These are phyloP conservation scores for Cytauxzoon felis DNA, from an alignment of 169 alveolate species.

Conservation along the genomic window DNA sequence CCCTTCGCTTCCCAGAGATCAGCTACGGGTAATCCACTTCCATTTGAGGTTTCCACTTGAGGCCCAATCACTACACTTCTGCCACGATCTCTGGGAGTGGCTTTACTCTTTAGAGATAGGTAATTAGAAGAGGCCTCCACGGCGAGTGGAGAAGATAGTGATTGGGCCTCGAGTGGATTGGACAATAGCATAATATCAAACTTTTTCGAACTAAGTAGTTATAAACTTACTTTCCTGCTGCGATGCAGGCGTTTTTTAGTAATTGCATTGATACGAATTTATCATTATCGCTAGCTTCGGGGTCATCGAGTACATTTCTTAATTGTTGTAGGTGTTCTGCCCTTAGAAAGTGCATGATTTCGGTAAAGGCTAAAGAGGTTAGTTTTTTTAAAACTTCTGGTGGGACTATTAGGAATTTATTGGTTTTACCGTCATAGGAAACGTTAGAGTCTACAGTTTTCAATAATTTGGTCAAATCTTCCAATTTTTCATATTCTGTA, in stretches of 20 bases:
- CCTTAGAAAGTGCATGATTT: slow-evolving; percentile 68
- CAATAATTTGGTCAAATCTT: slow-evolving; percentile 36
- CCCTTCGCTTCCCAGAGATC: too few relatives aligned
- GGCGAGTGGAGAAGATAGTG: too few relatives aligned
- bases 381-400: slow-evolving; percentile 59
- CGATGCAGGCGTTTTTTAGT: slow-evolving; percentile 74
- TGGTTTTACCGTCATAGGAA: slow-evolving; percentile 9
- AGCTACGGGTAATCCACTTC: too few relatives aligned
- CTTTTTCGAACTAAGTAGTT: too few relatives aligned
- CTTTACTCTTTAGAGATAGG: too few relatives aligned
- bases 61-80: too few relatives aligned
- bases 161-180: too few relatives aligned
- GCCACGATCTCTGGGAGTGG: too few relatives aligned
- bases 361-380: slow-evolving; percentile 70
- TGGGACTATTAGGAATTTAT: slow-evolving; percentile 52
- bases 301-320: slow-evolving; percentile 69
- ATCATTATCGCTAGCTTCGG: slow-evolving; percentile 75
- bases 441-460: slow-evolving; percentile 4
- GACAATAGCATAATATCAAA: too few relatives aligned
- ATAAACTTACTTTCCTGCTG: slow-evolving; percentile 64
- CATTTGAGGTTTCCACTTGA: too few relatives aligned
- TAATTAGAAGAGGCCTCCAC: too few relatives aligned
- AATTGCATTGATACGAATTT: slow-evolving; percentile 79
- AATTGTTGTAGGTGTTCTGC: slow-evolving; percentile 68
- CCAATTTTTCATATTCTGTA: slow-evolving; percentile 29